phyloP scores from a whole-genome alignment of 371 early-diverging fungal genomes.

The Mucor irregularis region DNA sequence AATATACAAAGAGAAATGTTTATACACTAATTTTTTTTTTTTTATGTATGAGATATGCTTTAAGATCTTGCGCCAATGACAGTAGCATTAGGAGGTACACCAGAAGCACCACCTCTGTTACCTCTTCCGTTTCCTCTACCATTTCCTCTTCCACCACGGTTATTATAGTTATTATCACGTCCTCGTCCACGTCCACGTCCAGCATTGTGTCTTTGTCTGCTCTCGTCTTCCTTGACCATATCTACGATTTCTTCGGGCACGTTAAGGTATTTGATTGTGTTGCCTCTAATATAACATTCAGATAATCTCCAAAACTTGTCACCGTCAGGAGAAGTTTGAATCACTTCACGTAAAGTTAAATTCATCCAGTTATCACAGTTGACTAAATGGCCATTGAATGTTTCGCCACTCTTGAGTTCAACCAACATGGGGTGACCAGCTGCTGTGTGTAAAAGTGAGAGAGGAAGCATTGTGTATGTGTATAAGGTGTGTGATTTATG shows the following conservation, averaged over 20 bases:
- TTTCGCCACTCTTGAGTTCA: constrained; percentile 98
- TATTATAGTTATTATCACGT: constrained; percentile 40
- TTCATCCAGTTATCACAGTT: constrained; percentile 99
- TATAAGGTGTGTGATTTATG: too few species aligned
- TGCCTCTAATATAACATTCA: constrained; percentile 93
- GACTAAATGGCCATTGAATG: constrained; percentile 96
- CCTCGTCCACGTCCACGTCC: constrained; percentile 63
- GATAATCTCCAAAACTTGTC: constrained; percentile 90
- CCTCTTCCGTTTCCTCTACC: constrained; percentile 37
- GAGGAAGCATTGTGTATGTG: constrained; percentile 69
- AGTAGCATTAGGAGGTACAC: not conserved
- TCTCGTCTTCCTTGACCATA: constrained; percentile 79
- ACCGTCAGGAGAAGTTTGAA: constrained; percentile 92
- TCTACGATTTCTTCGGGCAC: constrained; percentile 93
- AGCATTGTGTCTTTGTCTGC: constrained; percentile 43
- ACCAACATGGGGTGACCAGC: constrained; percentile 93
- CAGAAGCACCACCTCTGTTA: not conserved
- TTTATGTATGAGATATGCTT: not conserved
- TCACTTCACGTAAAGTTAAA: constrained; percentile 92
- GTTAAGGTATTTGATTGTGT: constrained; percentile 92
- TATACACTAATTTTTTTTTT: not conserved
- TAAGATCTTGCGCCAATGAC: constrained; percentile 17
- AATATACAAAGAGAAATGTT: not conserved
- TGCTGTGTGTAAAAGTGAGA: constrained; percentile 87
- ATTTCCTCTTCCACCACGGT: constrained; percentile 37